These are phyloP conservation scores for Anacardium occidentale DNA, from an alignment of 345 rosid species.

Conservation along the genomic window DNA sequence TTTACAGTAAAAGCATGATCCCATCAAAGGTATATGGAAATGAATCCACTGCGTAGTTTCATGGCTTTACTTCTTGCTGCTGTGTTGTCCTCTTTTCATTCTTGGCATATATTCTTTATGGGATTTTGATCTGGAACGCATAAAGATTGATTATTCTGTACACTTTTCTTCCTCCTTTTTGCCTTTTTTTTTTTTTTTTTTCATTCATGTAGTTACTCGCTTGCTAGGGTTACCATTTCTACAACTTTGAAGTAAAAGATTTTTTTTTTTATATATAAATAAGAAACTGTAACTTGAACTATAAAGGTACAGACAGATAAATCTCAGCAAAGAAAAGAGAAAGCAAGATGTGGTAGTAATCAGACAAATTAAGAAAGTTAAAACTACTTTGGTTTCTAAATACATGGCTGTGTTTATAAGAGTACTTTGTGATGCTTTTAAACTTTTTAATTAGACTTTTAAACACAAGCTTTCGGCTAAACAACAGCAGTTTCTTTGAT, in stretches of 20 bases:
- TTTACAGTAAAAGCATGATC: neutral
- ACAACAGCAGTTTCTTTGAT: conserved; percentile 3
- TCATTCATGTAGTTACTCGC: neutral
- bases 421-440: neutral
- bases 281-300: neutral
- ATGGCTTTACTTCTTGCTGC: neutral
- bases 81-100: neutral
- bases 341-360: neutral
- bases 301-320: neutral
- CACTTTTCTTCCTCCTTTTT: neutral
- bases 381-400: neutral
- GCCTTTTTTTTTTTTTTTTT: neutral
- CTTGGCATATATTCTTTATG: neutral
- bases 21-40: neutral
- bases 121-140: conserved; percentile 15
- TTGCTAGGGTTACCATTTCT: neutral
- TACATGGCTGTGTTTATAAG: neutral
- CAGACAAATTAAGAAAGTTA: neutral
- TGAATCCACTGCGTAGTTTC: too few species aligned
- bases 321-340: neutral
- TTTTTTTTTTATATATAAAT: too few species aligned
- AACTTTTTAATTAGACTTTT: neutral
- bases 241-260: too few species aligned
- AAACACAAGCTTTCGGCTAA: conserved; percentile 15
- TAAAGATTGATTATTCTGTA: neutral